Percentiles rank a stretch among this genome's conserved stretches.
These are phyloP conservation scores for Vinca minor DNA, from an alignment of 257 asterid genomes.

Conservation along the genomic window DNA sequence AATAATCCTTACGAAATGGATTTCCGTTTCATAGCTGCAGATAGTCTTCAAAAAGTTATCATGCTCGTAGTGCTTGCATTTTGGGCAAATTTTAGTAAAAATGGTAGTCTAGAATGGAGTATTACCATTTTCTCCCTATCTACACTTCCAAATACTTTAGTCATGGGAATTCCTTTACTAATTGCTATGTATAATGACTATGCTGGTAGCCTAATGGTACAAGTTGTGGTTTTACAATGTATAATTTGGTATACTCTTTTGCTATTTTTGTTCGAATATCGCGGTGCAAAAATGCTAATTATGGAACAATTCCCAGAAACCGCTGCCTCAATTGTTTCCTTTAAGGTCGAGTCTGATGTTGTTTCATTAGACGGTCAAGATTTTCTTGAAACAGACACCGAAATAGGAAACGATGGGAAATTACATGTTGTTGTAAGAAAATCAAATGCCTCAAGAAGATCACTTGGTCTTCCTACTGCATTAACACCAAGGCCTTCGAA, in stretches of 20 bases:
- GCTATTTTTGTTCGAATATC: constrained; percentile 67
- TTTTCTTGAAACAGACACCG: constrained; percentile 84
- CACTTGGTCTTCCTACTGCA: constrained; percentile 30
- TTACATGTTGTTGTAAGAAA: constrained; percentile 78
- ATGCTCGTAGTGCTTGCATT: constrained; percentile 53
- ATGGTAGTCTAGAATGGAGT: constrained; percentile 85
- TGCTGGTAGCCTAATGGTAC: constrained; percentile 73
- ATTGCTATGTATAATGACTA: constrained; percentile 75
- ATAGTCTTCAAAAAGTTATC: constrained; percentile 60
- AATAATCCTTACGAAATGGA: constrained; percentile 76
- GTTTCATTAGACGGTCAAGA: constrained; percentile 93
- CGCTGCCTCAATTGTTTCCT: constrained; percentile 76
- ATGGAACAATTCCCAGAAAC: constrained; percentile 88
- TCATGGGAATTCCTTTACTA: constrained; percentile 82
- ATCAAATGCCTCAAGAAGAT: constrained; percentile 78
- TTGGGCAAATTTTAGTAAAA: constrained; percentile 62
- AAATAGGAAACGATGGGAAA: constrained; percentile 76
- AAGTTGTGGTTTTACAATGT: constrained; percentile 79
- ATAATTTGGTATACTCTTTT: constrained; percentile 84
- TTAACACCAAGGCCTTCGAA: constrained; percentile 46
- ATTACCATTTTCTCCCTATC: constrained; percentile 78
- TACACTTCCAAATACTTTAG: constrained; percentile 80
- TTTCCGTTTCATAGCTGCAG: constrained; percentile 83
- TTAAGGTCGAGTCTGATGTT: constrained; percentile 88
- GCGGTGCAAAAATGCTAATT: constrained; percentile 78